Evolutionary conservation across 345 rosid species (phyloP).

Genomic region (Dovyalis caffra): DNA sequence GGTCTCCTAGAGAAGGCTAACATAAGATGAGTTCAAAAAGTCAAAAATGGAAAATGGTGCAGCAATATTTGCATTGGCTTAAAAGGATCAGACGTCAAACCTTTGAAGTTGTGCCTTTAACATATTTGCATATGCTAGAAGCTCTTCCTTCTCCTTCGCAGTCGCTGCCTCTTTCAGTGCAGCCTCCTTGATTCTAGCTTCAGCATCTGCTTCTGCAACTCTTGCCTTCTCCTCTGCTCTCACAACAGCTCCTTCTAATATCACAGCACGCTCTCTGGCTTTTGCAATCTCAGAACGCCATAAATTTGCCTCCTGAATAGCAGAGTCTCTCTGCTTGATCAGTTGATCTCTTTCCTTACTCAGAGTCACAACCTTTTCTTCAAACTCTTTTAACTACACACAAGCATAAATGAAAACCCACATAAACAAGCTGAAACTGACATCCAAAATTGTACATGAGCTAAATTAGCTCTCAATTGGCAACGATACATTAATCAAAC

Average conservation of each 20-base stretch:
- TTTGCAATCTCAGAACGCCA: constrained; percentile 98
- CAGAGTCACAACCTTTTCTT: constrained; percentile 54
- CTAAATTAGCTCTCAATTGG: neutral
- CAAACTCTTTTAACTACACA: constrained; percentile 68
- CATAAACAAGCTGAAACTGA: constrained; percentile 12
- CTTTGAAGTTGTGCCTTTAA: constrained; percentile 90
- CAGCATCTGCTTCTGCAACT: constrained; percentile 73
- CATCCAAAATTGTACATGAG: neutral
- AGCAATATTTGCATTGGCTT: neutral
- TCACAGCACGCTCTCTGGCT: constrained; percentile 89
- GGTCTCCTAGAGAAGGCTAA: neutral
- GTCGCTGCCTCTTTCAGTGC: constrained; percentile 69
- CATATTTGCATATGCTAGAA: constrained; percentile 73
- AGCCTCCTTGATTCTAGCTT: constrained; percentile 78
- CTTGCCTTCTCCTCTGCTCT: constrained; percentile 94
- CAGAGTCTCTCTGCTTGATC: constrained; percentile 79
- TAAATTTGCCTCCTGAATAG: constrained; percentile 81
- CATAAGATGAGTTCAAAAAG: neutral
- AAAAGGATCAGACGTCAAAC: constrained; percentile 34
- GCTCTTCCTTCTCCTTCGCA: constrained; percentile 83
- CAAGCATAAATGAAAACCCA: constrained; percentile 10
- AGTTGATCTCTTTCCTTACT: constrained; percentile 74
- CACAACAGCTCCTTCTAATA: constrained; percentile 85
- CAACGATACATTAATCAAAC: neutral
- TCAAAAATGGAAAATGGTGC: neutral